phyloP scores from a whole-genome alignment of 192 early-diverging fungal species.

The Coemansia sp. region DNA sequence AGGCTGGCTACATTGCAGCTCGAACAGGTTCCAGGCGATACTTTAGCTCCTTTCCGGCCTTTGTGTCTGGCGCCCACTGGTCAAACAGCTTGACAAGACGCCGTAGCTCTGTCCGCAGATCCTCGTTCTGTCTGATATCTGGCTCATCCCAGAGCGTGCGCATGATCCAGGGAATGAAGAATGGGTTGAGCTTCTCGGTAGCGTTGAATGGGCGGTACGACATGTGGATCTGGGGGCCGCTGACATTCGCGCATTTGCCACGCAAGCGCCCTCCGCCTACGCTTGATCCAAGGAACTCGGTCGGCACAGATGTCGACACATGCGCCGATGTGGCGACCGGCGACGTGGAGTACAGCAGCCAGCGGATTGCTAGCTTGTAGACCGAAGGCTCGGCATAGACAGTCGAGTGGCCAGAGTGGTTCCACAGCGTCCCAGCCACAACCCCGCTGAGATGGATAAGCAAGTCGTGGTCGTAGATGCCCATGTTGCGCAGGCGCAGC shows the following conservation, averaged over 20 bases:
- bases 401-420: conserved; percentile 88
- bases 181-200: conserved; percentile 79
- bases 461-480: conserved; percentile 85
- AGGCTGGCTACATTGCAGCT: conserved; percentile 55
- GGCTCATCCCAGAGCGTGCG: conserved; percentile 78
- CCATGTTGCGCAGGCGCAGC: conserved; percentile 83
- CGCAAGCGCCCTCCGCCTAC: conserved; percentile 11
- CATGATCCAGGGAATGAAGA: conserved; percentile 93
- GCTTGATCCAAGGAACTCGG: conserved; percentile 21
- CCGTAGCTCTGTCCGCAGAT: conserved; percentile 67
- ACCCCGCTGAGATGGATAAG: conserved; percentile 85
- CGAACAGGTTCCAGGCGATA: conserved; percentile 88
- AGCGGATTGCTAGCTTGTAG: conserved; percentile 65
- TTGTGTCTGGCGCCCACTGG: conserved; percentile 77
- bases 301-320: conserved; percentile 16
- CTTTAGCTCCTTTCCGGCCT: conserved; percentile 80
- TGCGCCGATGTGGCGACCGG: conserved; percentile 11
- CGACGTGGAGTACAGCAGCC: conserved; percentile 58
- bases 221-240: conserved; percentile 43
- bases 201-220: conserved; percentile 66
- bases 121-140: conserved; percentile 57
- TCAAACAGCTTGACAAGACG: conserved; percentile 71
- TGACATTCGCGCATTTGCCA: conserved; percentile 12
- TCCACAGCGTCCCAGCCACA: conserved; percentile 84
- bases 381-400: conserved; percentile 90